Evolutionary conservation across 108 stramenopile genomes (phyloP), one percentile per base, ranked within the genome.

Genomic region (Mediolabrus comicus): DNA sequence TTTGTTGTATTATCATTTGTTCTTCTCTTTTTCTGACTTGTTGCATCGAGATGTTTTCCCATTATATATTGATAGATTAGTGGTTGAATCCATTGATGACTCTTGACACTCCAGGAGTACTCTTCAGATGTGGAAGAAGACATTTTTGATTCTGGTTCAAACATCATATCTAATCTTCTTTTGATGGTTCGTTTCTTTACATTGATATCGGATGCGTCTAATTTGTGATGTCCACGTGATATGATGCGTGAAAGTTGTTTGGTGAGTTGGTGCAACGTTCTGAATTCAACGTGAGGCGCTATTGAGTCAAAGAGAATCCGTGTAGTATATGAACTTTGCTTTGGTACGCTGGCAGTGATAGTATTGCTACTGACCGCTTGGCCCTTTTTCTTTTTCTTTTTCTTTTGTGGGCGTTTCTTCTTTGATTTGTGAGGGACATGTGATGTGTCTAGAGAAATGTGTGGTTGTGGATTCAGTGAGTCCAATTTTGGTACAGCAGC

Each of bases 231-330:
- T 31, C 62, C 69, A 28, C 51, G 62, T 35, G 75, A 75, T 27
- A 71, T n/a, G 0, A 75, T 41, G 7, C 27, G 11, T 52, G 68
- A 19, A n/a, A 80, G 49, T 19, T 59, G 61, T 49, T 71, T 75
- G 13, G 63, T 76, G 10, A 80, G 53, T 59, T 75, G 63, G 13
- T 53, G 53, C 32, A 80, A 33, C 9, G 74, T 71, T 22, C 74
- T 33, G 12, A 66, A 33, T 60, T 76, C 74, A 22, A 80, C 32
- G 31, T 80, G 79, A 12, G 79, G 79, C 17, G 74, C 79, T 19
- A 80, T 65, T 14, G 68, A 43, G 5, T 75, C 22, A 53, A 76
- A 80, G 30, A 80, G 62, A 49, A 80, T 71, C 3, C 63, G 33
- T 29, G 79, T 63, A 19, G 58, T 52, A 0, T 62, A 62, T 1